Conservation (phyloP, 169 alveolate species). For the Cryptosporidium sp. region DNA sequence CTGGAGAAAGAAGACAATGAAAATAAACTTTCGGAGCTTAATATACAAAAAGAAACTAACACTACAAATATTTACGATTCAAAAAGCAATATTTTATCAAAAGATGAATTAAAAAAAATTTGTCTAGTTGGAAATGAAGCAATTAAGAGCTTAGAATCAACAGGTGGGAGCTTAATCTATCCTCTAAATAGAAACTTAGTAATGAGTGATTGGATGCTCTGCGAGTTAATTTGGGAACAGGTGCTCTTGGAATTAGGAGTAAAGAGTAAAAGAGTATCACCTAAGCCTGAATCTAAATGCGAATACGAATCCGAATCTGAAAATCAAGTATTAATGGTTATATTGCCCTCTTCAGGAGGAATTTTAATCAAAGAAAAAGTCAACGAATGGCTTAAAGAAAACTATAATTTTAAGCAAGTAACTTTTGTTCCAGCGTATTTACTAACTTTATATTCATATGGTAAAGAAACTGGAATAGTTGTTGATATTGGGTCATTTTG, state of each 20-base stretch:
- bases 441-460: conserved; percentile 62
- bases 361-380: conserved; percentile 35
- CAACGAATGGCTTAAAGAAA: conserved; percentile 11
- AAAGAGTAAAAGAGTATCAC: background rate
- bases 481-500: conserved; percentile 71
- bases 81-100: background rate
- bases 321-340: background rate
- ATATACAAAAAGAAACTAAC: background rate
- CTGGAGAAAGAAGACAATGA: background rate
- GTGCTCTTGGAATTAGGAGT: conserved; percentile 28
- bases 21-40: background rate
- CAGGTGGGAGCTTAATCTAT: conserved; percentile 3
- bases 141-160: background rate
- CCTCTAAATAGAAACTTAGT: conserved; percentile 36
- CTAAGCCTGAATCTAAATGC: background rate
- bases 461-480: conserved; percentile 61
- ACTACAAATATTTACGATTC: background rate
- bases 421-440: conserved; percentile 31
- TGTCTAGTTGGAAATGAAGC: conserved; percentile 51
- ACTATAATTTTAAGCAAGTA: conserved; percentile 10
- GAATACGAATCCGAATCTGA: background rate
- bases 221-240: conserved; percentile 62
- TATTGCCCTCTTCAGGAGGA: conserved; percentile 57
- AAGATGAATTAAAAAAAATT: background rate
- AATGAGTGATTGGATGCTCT: conserved; percentile 37